These are phyloP conservation scores for Elsinoe ampelina DNA, from an alignment of 2,329 filamentous ascomycete species.

Conservation along the genomic window DNA sequence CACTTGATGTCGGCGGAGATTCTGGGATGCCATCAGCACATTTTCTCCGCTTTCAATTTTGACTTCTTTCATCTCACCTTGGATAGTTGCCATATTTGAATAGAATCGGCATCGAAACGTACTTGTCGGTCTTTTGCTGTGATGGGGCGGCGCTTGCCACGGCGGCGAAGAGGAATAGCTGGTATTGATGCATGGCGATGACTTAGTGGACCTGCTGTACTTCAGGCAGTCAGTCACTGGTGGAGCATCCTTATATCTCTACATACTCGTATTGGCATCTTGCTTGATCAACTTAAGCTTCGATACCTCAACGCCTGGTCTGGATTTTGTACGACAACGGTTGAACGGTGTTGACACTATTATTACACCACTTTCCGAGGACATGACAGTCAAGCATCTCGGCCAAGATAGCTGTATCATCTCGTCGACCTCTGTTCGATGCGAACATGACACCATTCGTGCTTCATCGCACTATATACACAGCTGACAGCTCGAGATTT, in stretches of 20 bases:
- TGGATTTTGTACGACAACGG: background rate
- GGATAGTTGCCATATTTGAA: constrained; percentile 16
- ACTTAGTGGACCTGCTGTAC: background rate
- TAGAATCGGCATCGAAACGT: background rate
- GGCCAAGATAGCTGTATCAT: background rate
- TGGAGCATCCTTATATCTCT: background rate
- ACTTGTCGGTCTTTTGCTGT: background rate
- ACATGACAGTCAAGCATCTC: background rate
- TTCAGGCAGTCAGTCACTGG: background rate
- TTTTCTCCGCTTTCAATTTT: background rate
- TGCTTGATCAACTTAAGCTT: background rate
- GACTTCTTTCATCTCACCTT: background rate
- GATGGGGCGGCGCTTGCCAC: background rate
- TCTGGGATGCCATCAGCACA: background rate
- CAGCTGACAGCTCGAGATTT: background rate
- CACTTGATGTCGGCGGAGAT: constrained; percentile 14
- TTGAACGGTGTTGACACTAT: background rate
- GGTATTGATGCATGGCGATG: background rate
- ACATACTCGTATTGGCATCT: background rate
- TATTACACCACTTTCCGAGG: background rate
- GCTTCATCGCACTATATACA: background rate
- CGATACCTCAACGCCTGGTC: background rate
- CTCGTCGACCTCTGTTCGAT: background rate
- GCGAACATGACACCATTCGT: too few species aligned
- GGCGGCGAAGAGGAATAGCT: background rate